Evolutionary conservation across 192 early-diverging fungal species (phyloP).

Genomic region (Ambispora gerdemannii): DNA sequence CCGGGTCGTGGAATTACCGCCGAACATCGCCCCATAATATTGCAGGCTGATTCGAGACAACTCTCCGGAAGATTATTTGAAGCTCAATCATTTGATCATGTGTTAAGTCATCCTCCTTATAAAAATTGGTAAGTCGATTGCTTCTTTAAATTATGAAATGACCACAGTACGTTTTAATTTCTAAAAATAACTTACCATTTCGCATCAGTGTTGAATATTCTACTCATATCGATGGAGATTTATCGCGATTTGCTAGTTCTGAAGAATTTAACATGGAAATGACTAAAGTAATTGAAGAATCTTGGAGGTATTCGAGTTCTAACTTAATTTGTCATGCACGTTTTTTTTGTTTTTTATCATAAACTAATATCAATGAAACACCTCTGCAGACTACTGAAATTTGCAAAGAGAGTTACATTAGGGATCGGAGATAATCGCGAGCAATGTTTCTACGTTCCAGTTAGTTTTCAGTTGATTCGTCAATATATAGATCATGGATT

Average conservation of each 20-base stretch:
- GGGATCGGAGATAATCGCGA: slow-evolving; percentile 93
- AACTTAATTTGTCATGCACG: not conserved
- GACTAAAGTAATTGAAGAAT: slow-evolving; percentile 65
- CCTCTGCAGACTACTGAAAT: slow-evolving; percentile 68
- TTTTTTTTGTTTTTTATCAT: slow-evolving; percentile 33
- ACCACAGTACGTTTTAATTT: no score
- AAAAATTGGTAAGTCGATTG: slow-evolving; percentile 66
- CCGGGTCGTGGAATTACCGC: slow-evolving; percentile 60
- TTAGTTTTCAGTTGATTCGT: slow-evolving; percentile 78
- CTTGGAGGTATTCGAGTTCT: slow-evolving; percentile 51
- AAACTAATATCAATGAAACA: slow-evolving; percentile 54
- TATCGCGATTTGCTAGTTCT: slow-evolving; percentile 74
- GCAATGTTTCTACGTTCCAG: slow-evolving; percentile 85
- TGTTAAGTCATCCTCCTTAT: slow-evolving; percentile 92
- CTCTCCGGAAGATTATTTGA: slow-evolving; percentile 65
- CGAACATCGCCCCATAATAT: slow-evolving; percentile 76
- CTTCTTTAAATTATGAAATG: no score
- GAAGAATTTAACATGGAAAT: slow-evolving; percentile 76
- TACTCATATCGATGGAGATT: slow-evolving; percentile 82
- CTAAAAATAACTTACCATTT: not conserved
- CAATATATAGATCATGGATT: slow-evolving; percentile 82
- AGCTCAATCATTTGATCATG: slow-evolving; percentile 76
- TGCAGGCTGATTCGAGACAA: slow-evolving; percentile 77
- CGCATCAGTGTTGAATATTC: slow-evolving; percentile 63
- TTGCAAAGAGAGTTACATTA: slow-evolving; percentile 68